These are phyloP conservation scores for Pseudoscleropodium purum DNA, from an alignment of 225 moss, liverwort and hornwort species.

Conservation along the genomic window DNA sequence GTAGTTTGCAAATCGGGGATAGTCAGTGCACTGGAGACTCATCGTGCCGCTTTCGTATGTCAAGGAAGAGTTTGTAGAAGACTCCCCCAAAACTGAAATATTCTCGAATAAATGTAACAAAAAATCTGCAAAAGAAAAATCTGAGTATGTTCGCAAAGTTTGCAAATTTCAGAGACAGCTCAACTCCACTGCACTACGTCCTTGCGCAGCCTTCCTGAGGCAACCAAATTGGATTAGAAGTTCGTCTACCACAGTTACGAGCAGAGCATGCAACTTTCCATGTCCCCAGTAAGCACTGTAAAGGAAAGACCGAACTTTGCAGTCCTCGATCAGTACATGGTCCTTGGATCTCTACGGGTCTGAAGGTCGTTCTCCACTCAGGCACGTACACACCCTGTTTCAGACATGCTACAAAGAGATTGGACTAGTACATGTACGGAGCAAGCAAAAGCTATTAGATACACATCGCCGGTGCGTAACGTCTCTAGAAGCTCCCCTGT, in stretches of 20 bases:
- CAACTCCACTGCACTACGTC: background rate
- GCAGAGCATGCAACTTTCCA: background rate
- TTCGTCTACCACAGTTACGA: background rate
- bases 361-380: background rate
- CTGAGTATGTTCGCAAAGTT: background rate
- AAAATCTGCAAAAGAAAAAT: background rate
- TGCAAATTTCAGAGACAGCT: background rate
- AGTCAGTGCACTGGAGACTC: background rate
- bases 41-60: background rate
- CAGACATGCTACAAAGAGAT: background rate
- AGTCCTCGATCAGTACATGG: background rate
- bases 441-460: background rate
- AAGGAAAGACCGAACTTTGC: background rate
- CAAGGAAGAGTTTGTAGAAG: background rate
- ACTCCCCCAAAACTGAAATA: background rate
- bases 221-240: background rate
- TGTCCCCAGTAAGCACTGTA: background rate
- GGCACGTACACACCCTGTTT: background rate
- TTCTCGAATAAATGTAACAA: background rate
- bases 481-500: background rate
- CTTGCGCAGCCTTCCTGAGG: background rate
- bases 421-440: background rate
- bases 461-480: background rate
- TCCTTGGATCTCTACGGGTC: background rate
- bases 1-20: background rate